A percentile compares a stretch with the other conserved stretches of the same genome.
Evolutionary conservation across 2,329 filamentous ascomycete species (phyloP).

Genomic region (Phialophora expanda): DNA sequence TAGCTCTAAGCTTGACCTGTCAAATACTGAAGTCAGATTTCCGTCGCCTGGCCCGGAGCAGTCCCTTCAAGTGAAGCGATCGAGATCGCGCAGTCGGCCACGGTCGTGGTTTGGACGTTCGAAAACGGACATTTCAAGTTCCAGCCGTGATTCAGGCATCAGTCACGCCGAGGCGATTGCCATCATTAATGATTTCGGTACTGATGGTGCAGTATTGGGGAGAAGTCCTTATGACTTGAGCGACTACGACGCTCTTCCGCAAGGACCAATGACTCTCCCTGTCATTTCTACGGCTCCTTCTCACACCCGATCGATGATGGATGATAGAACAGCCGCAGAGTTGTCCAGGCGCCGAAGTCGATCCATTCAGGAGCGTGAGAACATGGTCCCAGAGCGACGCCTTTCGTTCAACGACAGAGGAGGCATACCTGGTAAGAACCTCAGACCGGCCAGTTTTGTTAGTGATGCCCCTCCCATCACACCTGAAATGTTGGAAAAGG

Average conservation of each 20-base stretch:
- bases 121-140: constrained; percentile 27
- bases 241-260: constrained; percentile 16
- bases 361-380: constrained; percentile 28
- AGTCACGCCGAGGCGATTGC: constrained; percentile 25
- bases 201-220: constrained; percentile 30
- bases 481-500: constrained; percentile 33
- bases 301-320: constrained; percentile 35
- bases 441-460: constrained; percentile 31
- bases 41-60: constrained; percentile 36
- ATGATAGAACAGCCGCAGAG: constrained; percentile 35
- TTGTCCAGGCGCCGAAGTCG: constrained; percentile 31
- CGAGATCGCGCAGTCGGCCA: constrained; percentile 30
- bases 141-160: constrained; percentile 21
- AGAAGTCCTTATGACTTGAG: constrained; percentile 36
- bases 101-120: constrained; percentile 35
- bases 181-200: constrained; percentile 35
- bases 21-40: constrained; percentile 32
- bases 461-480: constrained; percentile 37
- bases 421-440: constrained; percentile 36
- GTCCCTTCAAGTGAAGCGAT: constrained; percentile 14
- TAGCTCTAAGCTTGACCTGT: constrained; percentile 29
- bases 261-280: constrained; percentile 9
- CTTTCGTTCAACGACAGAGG: constrained; percentile 38
- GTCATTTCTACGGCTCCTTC: constrained; percentile 15
- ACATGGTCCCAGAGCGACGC: constrained; percentile 14